Percentiles rank a stretch among this genome's conserved stretches.
These are phyloP conservation scores for Aspergillus pseudonomiae DNA, from an alignment of 2,329 filamentous ascomycete genomes.

Conservation along the genomic window DNA sequence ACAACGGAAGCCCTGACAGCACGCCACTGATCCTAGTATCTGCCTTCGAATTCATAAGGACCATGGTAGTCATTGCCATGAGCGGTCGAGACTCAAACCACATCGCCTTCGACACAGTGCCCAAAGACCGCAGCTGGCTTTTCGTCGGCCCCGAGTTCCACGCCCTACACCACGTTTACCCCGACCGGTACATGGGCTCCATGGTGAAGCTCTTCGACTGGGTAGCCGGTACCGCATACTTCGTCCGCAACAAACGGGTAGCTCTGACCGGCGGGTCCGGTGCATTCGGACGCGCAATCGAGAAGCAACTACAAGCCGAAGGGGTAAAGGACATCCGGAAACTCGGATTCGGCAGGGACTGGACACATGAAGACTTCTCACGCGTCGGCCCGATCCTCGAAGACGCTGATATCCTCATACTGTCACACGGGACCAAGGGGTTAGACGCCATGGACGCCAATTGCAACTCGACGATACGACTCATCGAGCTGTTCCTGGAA, in stretches of 20 bases:
- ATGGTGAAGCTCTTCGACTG: constrained; percentile 25
- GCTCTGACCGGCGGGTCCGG: constrained; percentile 17
- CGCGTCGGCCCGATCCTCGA: neutral
- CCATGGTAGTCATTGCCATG: constrained; percentile 14
- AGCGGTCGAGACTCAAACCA: constrained; percentile 24
- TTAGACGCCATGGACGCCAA: constrained; percentile 16
- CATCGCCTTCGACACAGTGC: constrained; percentile 16
- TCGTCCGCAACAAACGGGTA: constrained; percentile 16
- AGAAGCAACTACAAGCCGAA: constrained; percentile 13
- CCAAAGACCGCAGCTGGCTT: constrained; percentile 20
- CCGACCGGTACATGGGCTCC: constrained; percentile 23
- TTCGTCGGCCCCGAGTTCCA: constrained; percentile 24
- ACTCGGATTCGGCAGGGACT: constrained; percentile 13
- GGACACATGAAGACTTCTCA: constrained; percentile 16
- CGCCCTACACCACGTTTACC: constrained; percentile 22
- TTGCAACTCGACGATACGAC: constrained; percentile 13
- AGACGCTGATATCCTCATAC: constrained; percentile 19
- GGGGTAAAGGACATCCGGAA: constrained; percentile 13
- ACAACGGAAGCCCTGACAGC: neutral
- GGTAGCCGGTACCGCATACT: constrained; percentile 22
- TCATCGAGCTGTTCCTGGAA: constrained; percentile 16
- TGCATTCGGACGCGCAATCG: constrained; percentile 19
- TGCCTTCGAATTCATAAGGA: constrained; percentile 6
- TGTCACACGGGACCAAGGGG: constrained; percentile 18
- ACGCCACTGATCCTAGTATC: neutral